Base-by-base conservation (phyloP, 1,139 yeast species). In the Scheffersomyces lignicola region DNA sequence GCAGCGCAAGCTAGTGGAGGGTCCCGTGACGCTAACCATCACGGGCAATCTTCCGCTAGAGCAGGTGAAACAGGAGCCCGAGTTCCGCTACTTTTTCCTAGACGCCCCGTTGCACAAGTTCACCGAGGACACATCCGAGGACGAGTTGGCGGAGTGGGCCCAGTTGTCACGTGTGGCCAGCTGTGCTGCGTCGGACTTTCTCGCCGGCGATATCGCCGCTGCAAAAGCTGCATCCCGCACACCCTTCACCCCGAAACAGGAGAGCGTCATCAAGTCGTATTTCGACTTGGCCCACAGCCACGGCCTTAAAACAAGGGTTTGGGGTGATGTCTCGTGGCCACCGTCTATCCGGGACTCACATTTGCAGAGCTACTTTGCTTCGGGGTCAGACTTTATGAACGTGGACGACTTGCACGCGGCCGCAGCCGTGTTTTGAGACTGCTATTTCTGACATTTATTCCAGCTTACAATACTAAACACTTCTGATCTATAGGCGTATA, bases 271-370 rank as follows among this genome's bases (percentile, higher is more conserved):
- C 21, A 40, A 45, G 11, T 35, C 36, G 2, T 42, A 36, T 29
- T 54, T 67, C 29, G 58, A 56, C 18, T 39, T 36, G 16, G 74
- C 74, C 11, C 74, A 69, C 40, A 40, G 54, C 22, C 54, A 58
- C 37, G 62, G 61, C 2, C 44, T 69, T 29, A 65, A 65, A 38
- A 65, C 75, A 0, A 51, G 75, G 39, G 49, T 69, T 11, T 69
- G 75, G 75, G 75, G 75, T 8, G 73, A 64, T 21, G 47, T 62
- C 4, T 56, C 54, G 17, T 69, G 73, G 73, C 75, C 76, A 9
- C 44, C 43, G 20, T 38, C 45, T 24, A 43, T 67, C 32, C 52
- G 58, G 16, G 44, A 58, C 24, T 41, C 52, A 6, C 73, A 68
- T 37, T 52, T 65, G 44, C 36, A 43, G 35, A 54, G 50, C 17